phyloP scores from a whole-genome alignment of 73 alveolate genomes.

The Tetrahymena elliotti region DNA sequence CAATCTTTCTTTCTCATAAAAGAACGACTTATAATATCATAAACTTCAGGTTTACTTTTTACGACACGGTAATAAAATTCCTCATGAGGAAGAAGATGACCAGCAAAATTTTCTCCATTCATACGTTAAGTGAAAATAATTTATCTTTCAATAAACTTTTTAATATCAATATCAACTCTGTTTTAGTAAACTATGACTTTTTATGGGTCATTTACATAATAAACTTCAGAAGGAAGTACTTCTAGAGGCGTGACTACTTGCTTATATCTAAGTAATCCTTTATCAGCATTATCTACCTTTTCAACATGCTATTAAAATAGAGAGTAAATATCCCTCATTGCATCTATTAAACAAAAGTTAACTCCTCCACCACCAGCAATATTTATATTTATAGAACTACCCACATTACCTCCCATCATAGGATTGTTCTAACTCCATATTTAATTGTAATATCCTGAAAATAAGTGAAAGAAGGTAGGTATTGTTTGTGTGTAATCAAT shows the following conservation, averaged over 20 bases:
- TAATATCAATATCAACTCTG: constrained; percentile 16
- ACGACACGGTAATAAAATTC: constrained; percentile 87
- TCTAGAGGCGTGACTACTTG: constrained; percentile 6
- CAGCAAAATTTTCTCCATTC: constrained; percentile 40
- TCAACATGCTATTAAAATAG: constrained; percentile 18
- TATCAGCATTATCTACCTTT: constrained; percentile 38
- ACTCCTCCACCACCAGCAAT: not conserved
- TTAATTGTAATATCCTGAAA: constrained; percentile 12
- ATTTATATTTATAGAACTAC: not conserved
- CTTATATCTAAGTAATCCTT: constrained; percentile 8
- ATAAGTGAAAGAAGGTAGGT: constrained; percentile 10
- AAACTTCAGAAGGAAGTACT: not conserved
- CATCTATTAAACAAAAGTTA: constrained; percentile 11
- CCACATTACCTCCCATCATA: not conserved
- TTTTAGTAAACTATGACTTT: constrained; percentile 1
- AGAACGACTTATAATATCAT: constrained; percentile 92
- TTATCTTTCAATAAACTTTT: constrained; percentile 7
- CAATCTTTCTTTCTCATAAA: constrained; percentile 79
- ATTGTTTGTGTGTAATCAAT: constrained; percentile 22
- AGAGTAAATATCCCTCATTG: constrained; percentile 21
- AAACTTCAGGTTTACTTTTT: constrained; percentile 89
- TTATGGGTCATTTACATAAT: constrained; percentile 18
- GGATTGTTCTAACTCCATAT: constrained; percentile 6
- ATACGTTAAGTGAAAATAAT: constrained; percentile 9
- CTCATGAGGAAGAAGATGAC: constrained; percentile 36